Evolutionary conservation across 345 rosid species (phyloP), one percentile per base, ranked within the genome.

Genomic region (Durio zibethinus): DNA sequence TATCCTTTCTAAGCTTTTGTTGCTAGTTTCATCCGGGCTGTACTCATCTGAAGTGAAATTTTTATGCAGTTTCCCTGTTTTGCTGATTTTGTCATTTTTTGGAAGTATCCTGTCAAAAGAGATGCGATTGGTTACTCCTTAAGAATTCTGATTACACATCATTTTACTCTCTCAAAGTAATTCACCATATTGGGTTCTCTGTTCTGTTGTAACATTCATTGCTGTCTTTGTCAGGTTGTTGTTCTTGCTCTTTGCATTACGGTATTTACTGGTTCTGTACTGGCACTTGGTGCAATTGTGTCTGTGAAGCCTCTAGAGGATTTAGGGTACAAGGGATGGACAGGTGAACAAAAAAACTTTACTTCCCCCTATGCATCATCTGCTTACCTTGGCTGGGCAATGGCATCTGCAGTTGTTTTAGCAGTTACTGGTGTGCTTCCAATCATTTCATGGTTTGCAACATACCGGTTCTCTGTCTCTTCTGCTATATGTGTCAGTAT

Each of bases 371-470:
- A 97, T 83, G 86, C 90, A 77, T 97, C 99, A 81, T 85, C 97
- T 53, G 89, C 84, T 47, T 97, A 92, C 86, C 85, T 97, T 83
- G 99, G 99, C 59, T 97, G 98, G 98, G 97, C 97, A 59, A 91
- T 97, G 93, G 96, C 99, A 75, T 88, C 97, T 82, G 98, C 87
- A 70, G 90, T 97, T 84, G 94, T 97, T 80, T 83, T 97, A 79
- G 86, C 91, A 68, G 98, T 94, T 77, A 91, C 97, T 53, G 97
- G 97, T 74, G 86, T 92, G 84, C 89, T 97, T 78, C 99, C 99
- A 60, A 92, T 97, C 80, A 80, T 92, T 85, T 97, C 99, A 60
- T 97, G 99, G 99, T 97, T 97, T 79, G 92, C 93, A 16, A 91
- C 99, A 45, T 97, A 97, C 76, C 89, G 98, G 64, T 97, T 97